Conservation (phyloP, 2,329 filamentous ascomycete species). For the Scleromitrula shiraiana region DNA sequence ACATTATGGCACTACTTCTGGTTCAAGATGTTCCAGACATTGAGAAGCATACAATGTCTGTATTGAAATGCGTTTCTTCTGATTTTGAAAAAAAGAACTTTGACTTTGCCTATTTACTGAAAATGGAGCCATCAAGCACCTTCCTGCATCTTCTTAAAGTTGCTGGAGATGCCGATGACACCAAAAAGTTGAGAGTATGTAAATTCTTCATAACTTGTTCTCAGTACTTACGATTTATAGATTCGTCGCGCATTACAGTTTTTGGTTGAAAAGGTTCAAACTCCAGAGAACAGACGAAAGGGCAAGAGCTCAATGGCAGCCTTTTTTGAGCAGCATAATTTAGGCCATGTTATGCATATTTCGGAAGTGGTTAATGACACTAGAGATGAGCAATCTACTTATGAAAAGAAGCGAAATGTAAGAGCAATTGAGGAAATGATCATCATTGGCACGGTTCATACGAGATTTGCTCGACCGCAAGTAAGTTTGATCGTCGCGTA, state of each 20-base stretch:
- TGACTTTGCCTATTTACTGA: slow-evolving; percentile 56
- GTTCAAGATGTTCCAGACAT: slow-evolving; percentile 48
- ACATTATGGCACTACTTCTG: slow-evolving; percentile 51
- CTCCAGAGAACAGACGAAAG: slow-evolving; percentile 22
- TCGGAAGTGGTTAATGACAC: slow-evolving; percentile 70
- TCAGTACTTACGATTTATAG: slow-evolving; percentile 14
- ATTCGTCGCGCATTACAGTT: slow-evolving; percentile 30
- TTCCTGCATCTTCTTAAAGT: slow-evolving; percentile 76
- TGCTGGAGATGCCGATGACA: slow-evolving; percentile 59
- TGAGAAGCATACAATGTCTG: slow-evolving; percentile 59
- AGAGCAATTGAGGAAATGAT: slow-evolving; percentile 85
- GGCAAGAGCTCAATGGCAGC: slow-evolving; percentile 55
- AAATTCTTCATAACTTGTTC: background rate
- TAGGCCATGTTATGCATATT: slow-evolving; percentile 79
- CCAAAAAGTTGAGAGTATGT: slow-evolving; percentile 49
- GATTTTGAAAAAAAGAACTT: slow-evolving; percentile 55
- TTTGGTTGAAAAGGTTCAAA: slow-evolving; percentile 32
- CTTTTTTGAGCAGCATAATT: slow-evolving; percentile 75
- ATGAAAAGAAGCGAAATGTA: slow-evolving; percentile 70
- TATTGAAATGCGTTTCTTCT: slow-evolving; percentile 60
- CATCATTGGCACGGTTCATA: slow-evolving; percentile 61
- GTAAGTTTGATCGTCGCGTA: slow-evolving; percentile 48
- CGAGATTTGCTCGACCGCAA: slow-evolving; percentile 77
- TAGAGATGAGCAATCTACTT: slow-evolving; percentile 44
- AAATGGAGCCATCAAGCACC: slow-evolving; percentile 65